A percentile compares a stretch with the other conserved stretches of the same genome.
These are phyloP conservation scores for Cetradonia linearis DNA, from an alignment of 495 filamentous ascomycete species.

Conservation along the genomic window DNA sequence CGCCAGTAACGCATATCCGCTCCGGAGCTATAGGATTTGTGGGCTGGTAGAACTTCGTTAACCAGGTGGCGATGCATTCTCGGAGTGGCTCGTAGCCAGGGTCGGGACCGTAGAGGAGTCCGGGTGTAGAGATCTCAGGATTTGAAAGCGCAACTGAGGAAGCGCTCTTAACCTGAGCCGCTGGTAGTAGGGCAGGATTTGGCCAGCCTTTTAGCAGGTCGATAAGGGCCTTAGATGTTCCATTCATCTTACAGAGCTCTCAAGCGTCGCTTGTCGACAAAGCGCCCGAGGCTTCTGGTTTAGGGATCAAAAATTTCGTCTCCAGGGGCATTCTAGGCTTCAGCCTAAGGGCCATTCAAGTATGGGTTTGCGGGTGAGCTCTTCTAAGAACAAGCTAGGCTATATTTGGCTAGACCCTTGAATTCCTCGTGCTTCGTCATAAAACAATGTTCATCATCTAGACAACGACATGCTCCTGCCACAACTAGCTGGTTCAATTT, in stretches of 20 bases:
- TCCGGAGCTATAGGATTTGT: slow-evolving; percentile 34
- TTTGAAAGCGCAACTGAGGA: slow-evolving; percentile 46
- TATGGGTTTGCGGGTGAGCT: too few relatives aligned
- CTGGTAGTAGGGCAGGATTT: slow-evolving; percentile 58
- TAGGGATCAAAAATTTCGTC: too few relatives aligned
- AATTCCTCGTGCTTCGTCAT: background rate
- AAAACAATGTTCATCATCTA: background rate
- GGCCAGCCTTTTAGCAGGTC: slow-evolving; percentile 68
- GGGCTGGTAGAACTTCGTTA: slow-evolving; percentile 51
- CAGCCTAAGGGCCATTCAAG: too few relatives aligned
- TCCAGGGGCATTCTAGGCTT: too few relatives aligned
- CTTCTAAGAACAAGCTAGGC: background rate
- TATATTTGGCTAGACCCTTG: background rate
- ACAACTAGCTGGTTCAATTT: too few relatives aligned
- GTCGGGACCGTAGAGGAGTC: slow-evolving; percentile 69
- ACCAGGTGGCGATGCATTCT: slow-evolving; percentile 55
- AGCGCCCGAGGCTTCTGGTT: too few relatives aligned
- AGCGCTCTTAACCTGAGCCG: slow-evolving; percentile 44
- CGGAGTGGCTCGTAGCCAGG: slow-evolving; percentile 59
- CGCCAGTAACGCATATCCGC: slow-evolving; percentile 72
- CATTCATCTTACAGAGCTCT: background rate
- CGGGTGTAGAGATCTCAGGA: slow-evolving; percentile 44
- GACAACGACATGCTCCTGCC: background rate
- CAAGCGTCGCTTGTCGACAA: background rate
- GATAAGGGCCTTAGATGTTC: slow-evolving; percentile 30